Percentiles rank a stretch among this genome's conserved stretches.
These are phyloP conservation scores for Phytophthora agathidicida DNA, from an alignment of 352 stramenopile genomes.

Conservation along the genomic window DNA sequence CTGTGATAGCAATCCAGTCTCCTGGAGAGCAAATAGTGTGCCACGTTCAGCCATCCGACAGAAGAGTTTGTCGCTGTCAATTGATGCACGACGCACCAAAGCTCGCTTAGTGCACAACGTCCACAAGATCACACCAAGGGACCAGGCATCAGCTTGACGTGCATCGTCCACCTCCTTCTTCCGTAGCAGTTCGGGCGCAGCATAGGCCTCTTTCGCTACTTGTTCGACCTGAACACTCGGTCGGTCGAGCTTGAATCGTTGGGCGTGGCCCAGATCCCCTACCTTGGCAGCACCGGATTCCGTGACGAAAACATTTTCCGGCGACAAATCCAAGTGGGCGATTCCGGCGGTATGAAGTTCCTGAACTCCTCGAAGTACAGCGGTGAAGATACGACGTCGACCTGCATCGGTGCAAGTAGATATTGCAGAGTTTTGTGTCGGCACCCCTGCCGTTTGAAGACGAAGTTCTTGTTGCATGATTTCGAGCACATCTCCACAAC, in stretches of 20 bases:
- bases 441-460: constrained; percentile 45
- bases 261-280: constrained; percentile 92
- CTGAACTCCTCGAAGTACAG: constrained; percentile 87
- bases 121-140: constrained; percentile 75
- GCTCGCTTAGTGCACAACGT: constrained; percentile 68
- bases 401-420: constrained; percentile 46
- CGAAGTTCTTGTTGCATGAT: constrained; percentile 57
- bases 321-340: constrained; percentile 93
- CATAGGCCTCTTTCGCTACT: constrained; percentile 73
- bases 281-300: constrained; percentile 78
- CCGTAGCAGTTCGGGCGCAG: constrained; percentile 65
- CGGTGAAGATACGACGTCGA: constrained; percentile 49
- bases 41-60: constrained; percentile 40
- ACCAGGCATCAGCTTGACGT: constrained; percentile 70
- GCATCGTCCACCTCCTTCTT: constrained; percentile 41
- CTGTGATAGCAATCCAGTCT: constrained; percentile 26
- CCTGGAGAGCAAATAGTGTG: constrained; percentile 32
- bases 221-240: constrained; percentile 26
- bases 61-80: constrained; percentile 60
- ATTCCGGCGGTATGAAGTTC: constrained; percentile 88
- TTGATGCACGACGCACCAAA: constrained; percentile 49
- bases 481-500: constrained; percentile 61
- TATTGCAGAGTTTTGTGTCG: constrained; percentile 24
- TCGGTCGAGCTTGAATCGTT: constrained; percentile 27
- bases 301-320: constrained; percentile 95